Conservation (phyloP, 1,139 yeast genomes). For the Yamadazyma atmosphaerica region DNA sequence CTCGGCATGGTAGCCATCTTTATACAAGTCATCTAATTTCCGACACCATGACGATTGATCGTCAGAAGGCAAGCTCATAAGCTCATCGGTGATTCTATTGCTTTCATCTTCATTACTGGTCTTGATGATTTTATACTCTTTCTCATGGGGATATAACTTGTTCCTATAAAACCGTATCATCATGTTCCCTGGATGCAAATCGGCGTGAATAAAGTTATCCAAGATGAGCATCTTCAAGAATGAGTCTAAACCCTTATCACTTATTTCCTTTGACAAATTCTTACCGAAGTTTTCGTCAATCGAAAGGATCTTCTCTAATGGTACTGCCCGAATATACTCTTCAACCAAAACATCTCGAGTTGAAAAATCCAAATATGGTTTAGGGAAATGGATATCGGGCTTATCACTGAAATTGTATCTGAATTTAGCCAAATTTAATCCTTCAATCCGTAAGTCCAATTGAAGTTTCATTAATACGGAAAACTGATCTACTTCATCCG, state of each 20-base stretch:
- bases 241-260: constrained; percentile 87
- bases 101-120: constrained; percentile 48
- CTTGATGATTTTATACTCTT: constrained; percentile 49
- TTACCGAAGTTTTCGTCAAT: constrained; percentile 45
- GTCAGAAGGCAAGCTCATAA: constrained; percentile 37
- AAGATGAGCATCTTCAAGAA: constrained; percentile 88
- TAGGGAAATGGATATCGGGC: constrained; percentile 76
- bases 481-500: constrained; percentile 91
- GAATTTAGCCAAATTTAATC: constrained; percentile 72
- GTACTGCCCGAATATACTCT: constrained; percentile 79
- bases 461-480: constrained; percentile 84
- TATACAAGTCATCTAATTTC: constrained; percentile 50
- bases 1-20: constrained; percentile 77
- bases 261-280: constrained; percentile 68
- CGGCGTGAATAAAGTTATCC: constrained; percentile 94
- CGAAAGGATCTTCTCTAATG: constrained; percentile 67
- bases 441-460: constrained; percentile 87
- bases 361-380: constrained; percentile 65
- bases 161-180: constrained; percentile 72
- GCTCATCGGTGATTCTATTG: constrained; percentile 45
- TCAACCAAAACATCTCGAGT: constrained; percentile 81
- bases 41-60: constrained; percentile 50
- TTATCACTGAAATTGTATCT: constrained; percentile 58
- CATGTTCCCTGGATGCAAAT: constrained; percentile 94
- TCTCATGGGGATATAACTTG: constrained; percentile 43